Conservation (phyloP, 1,284 basidiomycete species). For the Neotropicomus parvogracilis region DNA sequence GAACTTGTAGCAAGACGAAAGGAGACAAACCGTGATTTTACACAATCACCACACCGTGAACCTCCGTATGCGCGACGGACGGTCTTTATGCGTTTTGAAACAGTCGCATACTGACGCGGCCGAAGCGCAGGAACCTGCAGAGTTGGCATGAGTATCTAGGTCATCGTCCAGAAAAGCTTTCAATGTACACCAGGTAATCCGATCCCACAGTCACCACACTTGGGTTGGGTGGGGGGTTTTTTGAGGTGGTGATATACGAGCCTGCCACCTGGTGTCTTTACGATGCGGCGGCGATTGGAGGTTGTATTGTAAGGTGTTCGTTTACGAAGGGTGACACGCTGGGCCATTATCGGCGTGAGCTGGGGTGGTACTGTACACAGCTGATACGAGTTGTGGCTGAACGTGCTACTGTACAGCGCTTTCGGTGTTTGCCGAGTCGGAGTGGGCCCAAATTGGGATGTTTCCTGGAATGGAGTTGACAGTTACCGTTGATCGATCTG, state of each 20-base stretch:
- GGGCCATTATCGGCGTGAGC: conserved; percentile 70
- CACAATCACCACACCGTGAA: conserved; percentile 90
- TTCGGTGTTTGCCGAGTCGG: conserved; percentile 18
- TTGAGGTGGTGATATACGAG: conserved; percentile 89
- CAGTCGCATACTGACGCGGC: conserved; percentile 87
- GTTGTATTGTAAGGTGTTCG: conserved; percentile 98
- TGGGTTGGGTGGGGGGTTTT: conserved; percentile 84
- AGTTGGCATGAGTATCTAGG: conserved; percentile 1
- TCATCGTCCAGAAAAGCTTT: neutral
- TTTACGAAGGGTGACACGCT: conserved; percentile 99
- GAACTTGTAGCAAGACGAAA: neutral
- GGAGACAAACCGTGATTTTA: conserved; percentile 77
- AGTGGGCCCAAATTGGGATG: neutral
- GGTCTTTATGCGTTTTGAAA: conserved; percentile 95
- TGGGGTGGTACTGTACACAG: too few species aligned
- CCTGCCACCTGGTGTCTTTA: conserved; percentile 96
- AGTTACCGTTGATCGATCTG: neutral
- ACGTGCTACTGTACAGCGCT: conserved; percentile 19
- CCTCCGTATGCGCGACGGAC: conserved; percentile 94
- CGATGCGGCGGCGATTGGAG: conserved; percentile 91
- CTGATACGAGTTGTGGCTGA: conserved; percentile 31
- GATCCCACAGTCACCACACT: conserved; percentile 96
- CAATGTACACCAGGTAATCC: conserved; percentile 84
- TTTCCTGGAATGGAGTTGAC: neutral
- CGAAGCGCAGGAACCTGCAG: conserved; percentile 84